phyloP scores from a whole-genome alignment of 805 yeast genomes.

The Nakazawaea ambrosiae region DNA sequence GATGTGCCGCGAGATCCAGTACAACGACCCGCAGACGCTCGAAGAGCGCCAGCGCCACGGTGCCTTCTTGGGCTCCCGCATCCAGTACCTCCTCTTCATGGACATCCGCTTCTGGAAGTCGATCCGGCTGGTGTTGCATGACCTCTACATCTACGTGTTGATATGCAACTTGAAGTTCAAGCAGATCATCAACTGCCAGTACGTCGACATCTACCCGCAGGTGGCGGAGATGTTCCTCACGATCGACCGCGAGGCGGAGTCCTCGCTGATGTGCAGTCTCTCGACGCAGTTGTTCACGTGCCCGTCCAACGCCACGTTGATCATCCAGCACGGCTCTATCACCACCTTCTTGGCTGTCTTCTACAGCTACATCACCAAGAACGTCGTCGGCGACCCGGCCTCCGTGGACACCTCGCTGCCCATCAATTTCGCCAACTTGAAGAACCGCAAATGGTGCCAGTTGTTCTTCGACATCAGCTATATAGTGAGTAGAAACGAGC shows the following conservation, averaged over 20 bases:
- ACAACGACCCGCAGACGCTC: slow-evolving; percentile 22
- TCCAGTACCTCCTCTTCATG: slow-evolving; percentile 53
- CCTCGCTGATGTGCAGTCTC: slow-evolving; percentile 63
- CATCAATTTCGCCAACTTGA: slow-evolving; percentile 39
- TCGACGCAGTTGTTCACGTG: slow-evolving; percentile 87
- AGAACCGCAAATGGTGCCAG: slow-evolving; percentile 72
- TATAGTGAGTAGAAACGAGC: slow-evolving; percentile 61
- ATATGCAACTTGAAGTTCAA: slow-evolving; percentile 55
- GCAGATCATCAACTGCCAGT: slow-evolving; percentile 62
- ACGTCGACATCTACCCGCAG: slow-evolving; percentile 76
- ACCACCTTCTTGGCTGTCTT: slow-evolving; percentile 55
- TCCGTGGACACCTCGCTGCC: slow-evolving; percentile 30
- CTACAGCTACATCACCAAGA: slow-evolving; percentile 53
- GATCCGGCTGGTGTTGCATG: slow-evolving; percentile 50
- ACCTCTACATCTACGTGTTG: slow-evolving; percentile 55
- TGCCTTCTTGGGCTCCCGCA: slow-evolving; percentile 39
- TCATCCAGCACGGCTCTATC: slow-evolving; percentile 58
- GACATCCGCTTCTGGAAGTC: slow-evolving; percentile 71
- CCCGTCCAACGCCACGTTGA: slow-evolving; percentile 67
- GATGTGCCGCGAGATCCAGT: slow-evolving; percentile 40
- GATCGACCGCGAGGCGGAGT: slow-evolving; percentile 84
- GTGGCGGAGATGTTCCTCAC: slow-evolving; percentile 62
- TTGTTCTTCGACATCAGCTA: slow-evolving; percentile 75
- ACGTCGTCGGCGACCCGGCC: slow-evolving; percentile 38
- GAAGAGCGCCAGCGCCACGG: slow-evolving; percentile 14